These are phyloP conservation scores for Tolypocladium sp. DNA, from an alignment of 2,329 filamentous ascomycete species.

Conservation along the genomic window DNA sequence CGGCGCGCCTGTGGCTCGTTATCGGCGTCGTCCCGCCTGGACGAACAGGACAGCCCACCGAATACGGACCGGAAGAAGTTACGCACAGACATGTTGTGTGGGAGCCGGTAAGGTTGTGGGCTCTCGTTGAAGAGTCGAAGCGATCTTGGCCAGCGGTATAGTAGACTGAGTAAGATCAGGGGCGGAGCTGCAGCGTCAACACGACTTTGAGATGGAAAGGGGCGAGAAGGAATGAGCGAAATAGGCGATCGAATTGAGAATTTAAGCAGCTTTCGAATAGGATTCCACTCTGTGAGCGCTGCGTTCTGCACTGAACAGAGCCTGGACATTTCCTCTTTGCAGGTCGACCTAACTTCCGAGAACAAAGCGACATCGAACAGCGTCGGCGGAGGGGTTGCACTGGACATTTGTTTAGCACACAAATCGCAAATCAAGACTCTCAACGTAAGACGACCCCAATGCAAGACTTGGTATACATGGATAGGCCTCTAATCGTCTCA, in stretches of 20 bases:
- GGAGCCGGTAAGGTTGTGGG: neutral
- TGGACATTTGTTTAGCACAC: neutral
- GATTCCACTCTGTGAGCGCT: neutral
- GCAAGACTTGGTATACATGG: neutral
- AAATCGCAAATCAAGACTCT: neutral
- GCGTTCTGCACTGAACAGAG: neutral
- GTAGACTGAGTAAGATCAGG: neutral
- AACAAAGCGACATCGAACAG: neutral
- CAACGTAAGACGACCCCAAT: conserved; percentile 5
- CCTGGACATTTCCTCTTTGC: neutral
- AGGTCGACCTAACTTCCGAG: neutral
- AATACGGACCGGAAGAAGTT: neutral
- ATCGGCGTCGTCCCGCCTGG: neutral
- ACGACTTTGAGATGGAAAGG: neutral
- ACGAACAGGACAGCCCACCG: neutral
- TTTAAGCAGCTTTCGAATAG: neutral
- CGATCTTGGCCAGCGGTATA: neutral
- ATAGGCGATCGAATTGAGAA: neutral
- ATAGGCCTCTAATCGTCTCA: conserved; percentile 10
- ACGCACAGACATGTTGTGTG: neutral
- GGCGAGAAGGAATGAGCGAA: neutral
- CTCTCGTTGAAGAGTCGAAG: neutral
- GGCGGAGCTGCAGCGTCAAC: neutral
- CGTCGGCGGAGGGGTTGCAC: neutral
- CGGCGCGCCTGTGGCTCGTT: neutral